These are phyloP conservation scores for Paramyrothecium roridum DNA, from an alignment of 2,329 filamentous ascomycete genomes.

Conservation along the genomic window DNA sequence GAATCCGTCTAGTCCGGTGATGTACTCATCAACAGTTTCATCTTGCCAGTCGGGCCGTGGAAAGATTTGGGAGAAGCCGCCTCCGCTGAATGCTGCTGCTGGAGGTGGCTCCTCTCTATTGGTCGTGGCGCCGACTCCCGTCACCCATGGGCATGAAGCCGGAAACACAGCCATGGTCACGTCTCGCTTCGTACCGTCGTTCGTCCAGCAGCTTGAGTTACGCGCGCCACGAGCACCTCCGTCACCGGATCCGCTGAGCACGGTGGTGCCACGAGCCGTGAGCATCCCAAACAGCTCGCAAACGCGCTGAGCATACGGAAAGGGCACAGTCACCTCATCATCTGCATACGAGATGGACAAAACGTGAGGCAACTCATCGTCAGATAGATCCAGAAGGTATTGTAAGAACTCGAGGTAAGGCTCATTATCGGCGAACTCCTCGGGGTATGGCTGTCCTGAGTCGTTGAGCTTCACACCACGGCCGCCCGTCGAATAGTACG, in stretches of 20 bases:
- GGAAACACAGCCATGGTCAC: constrained; percentile 63
- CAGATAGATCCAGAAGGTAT: constrained; percentile 41
- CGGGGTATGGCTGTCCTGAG: constrained; percentile 28
- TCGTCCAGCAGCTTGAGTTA: constrained; percentile 51
- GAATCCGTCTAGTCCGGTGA: constrained; percentile 33
- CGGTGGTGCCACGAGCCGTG: constrained; percentile 46
- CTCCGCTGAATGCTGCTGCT: constrained; percentile 43
- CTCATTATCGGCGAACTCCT: constrained; percentile 42
- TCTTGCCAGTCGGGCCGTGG: constrained; percentile 42
- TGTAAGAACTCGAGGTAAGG: constrained; percentile 54
- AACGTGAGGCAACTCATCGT: constrained; percentile 49
- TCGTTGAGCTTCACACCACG: constrained; percentile 37
- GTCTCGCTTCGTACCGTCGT: constrained; percentile 54
- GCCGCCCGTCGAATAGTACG: constrained; percentile 43
- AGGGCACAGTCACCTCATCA: constrained; percentile 53
- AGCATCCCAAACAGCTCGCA: constrained; percentile 53
- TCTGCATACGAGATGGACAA: constrained; percentile 58
- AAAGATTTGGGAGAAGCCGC: constrained; percentile 53
- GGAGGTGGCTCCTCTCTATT: constrained; percentile 31
- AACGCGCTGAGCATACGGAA: constrained; percentile 47
- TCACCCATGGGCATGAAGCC: constrained; percentile 65
- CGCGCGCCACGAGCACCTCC: constrained; percentile 41
- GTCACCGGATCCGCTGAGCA: constrained; percentile 51
- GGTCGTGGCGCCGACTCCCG: constrained; percentile 59
- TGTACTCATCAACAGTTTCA: constrained; percentile 34